Evolutionary conservation across 78 protist species (phyloP), one percentile per base, ranked within the genome.

Genomic region (Dictyostelium citrinum): DNA sequence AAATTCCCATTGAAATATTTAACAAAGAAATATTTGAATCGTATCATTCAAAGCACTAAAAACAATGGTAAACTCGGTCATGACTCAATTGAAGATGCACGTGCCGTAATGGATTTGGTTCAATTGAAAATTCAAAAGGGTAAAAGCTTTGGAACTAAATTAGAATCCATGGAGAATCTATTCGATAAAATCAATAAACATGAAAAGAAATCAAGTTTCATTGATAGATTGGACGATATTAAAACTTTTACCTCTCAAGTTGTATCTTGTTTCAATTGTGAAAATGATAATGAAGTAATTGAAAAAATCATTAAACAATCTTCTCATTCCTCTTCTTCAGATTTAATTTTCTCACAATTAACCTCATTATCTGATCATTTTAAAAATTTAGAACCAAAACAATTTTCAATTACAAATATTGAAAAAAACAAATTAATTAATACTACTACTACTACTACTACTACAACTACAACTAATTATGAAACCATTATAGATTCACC

Each of bases 41-140:
- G 84, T 22, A 46, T 64, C 43, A 93, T 93, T 4, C 96, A 93
- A 77, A 67, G 39, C 20, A 81, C 24, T 7, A 46, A 60, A 16
- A 1, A n/a, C n/a, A n/a, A 29, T 9, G 31, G 67, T 37, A 46
- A 72, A 16, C 4, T 31, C 1, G 92, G 96, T 68, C 96, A 93
- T 31, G 74, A 77, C 60, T 81, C 90, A 14, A 61, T 67, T 20
- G 94, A 93, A 11, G 96, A 93, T 55, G 96, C 96, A 33, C 70
- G 37, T 3, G 92, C 96, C 8, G 84, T 81, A 4, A 55, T 93
- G 92, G 90, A 83, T 35, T 46, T 93, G 10, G 96, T 81, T 43
- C 74, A 61, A 46, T n/a, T 93, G 6, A 93, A 93, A 84, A 74
- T 93, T n/a, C 31, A 43, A 17, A 84, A 78, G 16, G 96, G 96